Conservation (phyloP, 75 land plant species). For the Cupressus sempervirens region DNA sequence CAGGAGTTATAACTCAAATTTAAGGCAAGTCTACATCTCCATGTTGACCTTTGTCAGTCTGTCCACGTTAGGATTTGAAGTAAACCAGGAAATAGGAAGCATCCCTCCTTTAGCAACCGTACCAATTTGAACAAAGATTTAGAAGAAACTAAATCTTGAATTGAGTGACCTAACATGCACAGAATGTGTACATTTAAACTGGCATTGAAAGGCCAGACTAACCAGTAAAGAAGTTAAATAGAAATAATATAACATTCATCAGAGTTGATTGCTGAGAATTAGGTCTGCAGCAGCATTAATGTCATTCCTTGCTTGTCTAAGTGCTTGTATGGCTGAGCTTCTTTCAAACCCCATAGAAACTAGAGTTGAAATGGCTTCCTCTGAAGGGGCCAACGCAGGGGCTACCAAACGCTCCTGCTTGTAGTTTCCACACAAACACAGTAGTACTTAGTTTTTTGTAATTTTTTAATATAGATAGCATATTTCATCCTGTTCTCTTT, state of each 20-base stretch:
- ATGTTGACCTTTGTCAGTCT: not conserved
- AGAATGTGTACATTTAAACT: not conserved
- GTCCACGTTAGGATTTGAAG: not conserved
- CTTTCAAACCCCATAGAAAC: slow-evolving; percentile 91
- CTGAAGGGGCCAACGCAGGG: slow-evolving; percentile 53
- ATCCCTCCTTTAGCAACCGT: not conserved
- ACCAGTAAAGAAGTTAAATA: not conserved
- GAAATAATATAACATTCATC: not conserved
- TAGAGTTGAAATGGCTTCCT: slow-evolving; percentile 62
- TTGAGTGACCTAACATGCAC: not conserved
- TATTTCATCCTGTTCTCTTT: not conserved
- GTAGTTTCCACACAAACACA: not conserved
- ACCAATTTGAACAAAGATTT: slow-evolving; percentile 1
- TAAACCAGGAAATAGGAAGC: not conserved
- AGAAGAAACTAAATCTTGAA: not conserved
- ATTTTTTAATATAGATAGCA: not conserved
- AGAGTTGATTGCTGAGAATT: slow-evolving; percentile 69
- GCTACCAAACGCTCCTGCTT: slow-evolving; percentile 26
- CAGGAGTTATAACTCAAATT: not conserved
- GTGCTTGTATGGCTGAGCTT: slow-evolving; percentile 68
- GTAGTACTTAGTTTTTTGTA: not conserved
- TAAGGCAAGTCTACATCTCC: not conserved
- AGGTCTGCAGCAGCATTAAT: slow-evolving; percentile 66
- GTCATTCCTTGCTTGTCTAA: slow-evolving; percentile 71
- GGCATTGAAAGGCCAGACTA: not conserved